Percentiles rank a stretch among this genome's conserved stretches.
These are phyloP conservation scores for Begonia peltatifolia DNA, from an alignment of 306 rosid genomes.

Conservation along the genomic window DNA sequence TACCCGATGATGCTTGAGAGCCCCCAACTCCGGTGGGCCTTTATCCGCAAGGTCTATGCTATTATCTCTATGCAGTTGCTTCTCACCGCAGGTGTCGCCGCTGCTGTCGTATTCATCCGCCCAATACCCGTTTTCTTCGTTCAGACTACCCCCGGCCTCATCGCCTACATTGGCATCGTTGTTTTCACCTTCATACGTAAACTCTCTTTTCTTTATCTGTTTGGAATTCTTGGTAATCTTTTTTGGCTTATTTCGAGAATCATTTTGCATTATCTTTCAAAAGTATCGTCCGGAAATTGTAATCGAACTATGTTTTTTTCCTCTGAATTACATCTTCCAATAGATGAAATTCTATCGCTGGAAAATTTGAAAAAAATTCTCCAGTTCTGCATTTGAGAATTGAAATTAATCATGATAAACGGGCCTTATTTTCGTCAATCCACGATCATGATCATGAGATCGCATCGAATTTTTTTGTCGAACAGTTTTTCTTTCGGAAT, in stretches of 20 bases:
- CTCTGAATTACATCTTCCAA: neutral
- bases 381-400: no score
- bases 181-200: slow-evolving; percentile 9
- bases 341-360: no score
- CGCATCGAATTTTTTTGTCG: no score
- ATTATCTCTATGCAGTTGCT: slow-evolving; percentile 21
- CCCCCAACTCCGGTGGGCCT: slow-evolving; percentile 24
- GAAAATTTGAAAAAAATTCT: no score
- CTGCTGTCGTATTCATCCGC: slow-evolving; percentile 6
- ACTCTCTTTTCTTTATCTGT: no score
- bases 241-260: neutral
- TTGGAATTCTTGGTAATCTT: neutral
- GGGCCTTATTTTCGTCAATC: no score
- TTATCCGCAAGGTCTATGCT: slow-evolving; percentile 26
- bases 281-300: no score
- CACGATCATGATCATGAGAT: no score
- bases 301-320: no score
- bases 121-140: slow-evolving; percentile 10
- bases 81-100: slow-evolving; percentile 15
- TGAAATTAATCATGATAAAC: no score
- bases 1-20: slow-evolving; percentile 15
- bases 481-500: neutral
- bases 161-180: slow-evolving; percentile 1
- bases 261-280: neutral
- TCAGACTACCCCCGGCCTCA: slow-evolving; percentile 11